A percentile compares a stretch with the other conserved stretches of the same genome.
Evolutionary conservation across 331 rosid species (phyloP).

Genomic region (Stylosanthes scabra): DNA sequence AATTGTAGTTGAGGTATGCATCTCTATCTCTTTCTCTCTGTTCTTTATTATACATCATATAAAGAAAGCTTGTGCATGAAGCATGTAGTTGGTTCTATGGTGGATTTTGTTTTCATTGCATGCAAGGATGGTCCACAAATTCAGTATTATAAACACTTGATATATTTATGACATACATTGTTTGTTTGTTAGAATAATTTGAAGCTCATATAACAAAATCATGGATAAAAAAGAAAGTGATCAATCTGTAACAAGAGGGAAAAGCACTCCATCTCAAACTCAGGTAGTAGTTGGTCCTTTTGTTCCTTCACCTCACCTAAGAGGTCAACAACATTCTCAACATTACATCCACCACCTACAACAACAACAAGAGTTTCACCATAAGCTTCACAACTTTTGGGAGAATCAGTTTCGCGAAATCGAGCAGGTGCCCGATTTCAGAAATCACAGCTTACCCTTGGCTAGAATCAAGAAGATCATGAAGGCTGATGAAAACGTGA

Average conservation of each 20-base stretch:
- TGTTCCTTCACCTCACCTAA: constrained; percentile 47
- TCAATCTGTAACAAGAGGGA: constrained; percentile 23
- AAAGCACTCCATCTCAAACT: constrained; percentile 41
- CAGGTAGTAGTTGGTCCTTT: constrained; percentile 40
- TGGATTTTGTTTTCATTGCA: not conserved
- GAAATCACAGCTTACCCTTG: constrained; percentile 56
- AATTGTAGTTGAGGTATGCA: constrained; percentile 1
- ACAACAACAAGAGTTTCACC: constrained; percentile 55
- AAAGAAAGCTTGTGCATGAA: not conserved
- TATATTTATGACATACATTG: not conserved
- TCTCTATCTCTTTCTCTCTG: not conserved
- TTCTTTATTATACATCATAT: not conserved
- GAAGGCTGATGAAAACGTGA: constrained; percentile 72
- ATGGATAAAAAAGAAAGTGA: constrained; percentile 65
- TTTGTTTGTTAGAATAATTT: not conserved
- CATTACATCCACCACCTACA: constrained; percentile 54
- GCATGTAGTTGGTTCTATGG: not conserved
- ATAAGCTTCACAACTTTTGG: constrained; percentile 57
- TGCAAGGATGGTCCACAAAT: constrained; percentile 4
- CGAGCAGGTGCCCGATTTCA: constrained; percentile 44
- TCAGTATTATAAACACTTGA: not conserved
- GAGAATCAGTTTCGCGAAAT: constrained; percentile 48
- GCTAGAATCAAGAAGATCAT: constrained; percentile 74
- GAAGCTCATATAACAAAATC: not conserved
- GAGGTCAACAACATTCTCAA: constrained; percentile 47